Base-by-base conservation (phyloP, 2,329 filamentous ascomycete genomes). In the Pseudocercospora pini-densiflorae region DNA sequence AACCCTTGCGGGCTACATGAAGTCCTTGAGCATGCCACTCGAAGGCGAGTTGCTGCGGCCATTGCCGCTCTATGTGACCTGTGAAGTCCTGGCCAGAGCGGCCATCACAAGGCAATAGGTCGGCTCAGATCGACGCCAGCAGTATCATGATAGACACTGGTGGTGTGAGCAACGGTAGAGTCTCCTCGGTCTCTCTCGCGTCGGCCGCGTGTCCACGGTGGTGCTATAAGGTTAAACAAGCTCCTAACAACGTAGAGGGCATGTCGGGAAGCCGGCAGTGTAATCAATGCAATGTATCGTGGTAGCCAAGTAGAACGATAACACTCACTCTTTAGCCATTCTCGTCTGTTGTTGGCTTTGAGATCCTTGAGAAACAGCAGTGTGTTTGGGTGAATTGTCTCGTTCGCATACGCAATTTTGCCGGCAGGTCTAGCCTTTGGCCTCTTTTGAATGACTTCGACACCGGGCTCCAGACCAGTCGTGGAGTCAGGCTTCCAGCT, bases 341-440 rank as follows among this genome's bases (percentile, higher is more conserved):
- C 80, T 49, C 88, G 81, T 63, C 89, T 84, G 72, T 90, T 90
- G 73, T 90, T 88, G 58, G 81, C 77, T 51, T 83, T 83, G 65
- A 90, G 76, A 64, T 89, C 88, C 66, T 81, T 76, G 65, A 90
- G 77, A 71, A 90, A 90, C 6, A 87, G 78, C 76, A 88, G 78
- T 1, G 88, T 90, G 74, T 90, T 89, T 16, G 87, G 87, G 76
- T 90, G 88, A 62, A 90, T 83, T 8, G 81, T 86, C 45, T 84
- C 79, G 69, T 88, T 84, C 51, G 78, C 76, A 75, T 89, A 90
- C 1, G 84, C 84, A 27, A 82, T 84, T n/a, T 84, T 80, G 16
- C 88, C 88, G 24, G 87, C 82, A 36, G 85, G 83, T 71, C 87
- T 81, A n/a, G 88, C 83, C 76, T 88, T 88, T 2, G 87, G 87